Evolutionary conservation across 2,329 filamentous ascomycete genomes (phyloP), one percentile per base, ranked within the genome.

Genomic region (Fusarium paranaense): DNA sequence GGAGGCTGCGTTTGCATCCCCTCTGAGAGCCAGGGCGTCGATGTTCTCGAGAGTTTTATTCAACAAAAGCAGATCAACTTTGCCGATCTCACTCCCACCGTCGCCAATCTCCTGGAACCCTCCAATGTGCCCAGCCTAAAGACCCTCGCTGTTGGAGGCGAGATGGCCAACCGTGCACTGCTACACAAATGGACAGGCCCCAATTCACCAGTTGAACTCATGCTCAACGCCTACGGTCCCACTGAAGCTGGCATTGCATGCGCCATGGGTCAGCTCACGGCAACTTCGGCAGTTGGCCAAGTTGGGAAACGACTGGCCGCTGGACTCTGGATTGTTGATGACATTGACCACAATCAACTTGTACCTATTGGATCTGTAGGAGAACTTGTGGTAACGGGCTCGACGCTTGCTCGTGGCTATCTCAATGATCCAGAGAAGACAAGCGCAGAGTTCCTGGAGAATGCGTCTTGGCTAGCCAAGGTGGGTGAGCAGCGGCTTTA

Each of bases 331-430:
- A 67, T 81, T 9, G 75, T 81, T 1, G 61, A 74, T 38, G 62
- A 76, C 0, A 56, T 73, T 1, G 64, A 80, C 20, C 68, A 73
- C 9, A 27, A 78, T 3, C 66, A 58, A 8, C 68, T 81, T 0
- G 71, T 71, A 0, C 72, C 80, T 0, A 57, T 77, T 22, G 77
- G 78, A 1, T 40, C 47, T 0, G 42, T 77, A 5, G 80, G 80
- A 2, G 80, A 82, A 33, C 64, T 82, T 0, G 58, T 80, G 0
- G 33, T 82, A 4, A 78, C 81, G 47, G 79, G 80, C 0, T 72
- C 74, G 3, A 65, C 76, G 2, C 58, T 82, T 4, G 72, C 71
- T 0, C 62, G 65, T 4, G 79, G 79, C 3, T 83, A 78, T 37
- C 57, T 80, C 1, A 57, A 67, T 6, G 71, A 78, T 3, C 54